These are phyloP conservation scores for Ephemerocybe angulata DNA, from an alignment of 768 basidiomycete genomes.

Conservation along the genomic window DNA sequence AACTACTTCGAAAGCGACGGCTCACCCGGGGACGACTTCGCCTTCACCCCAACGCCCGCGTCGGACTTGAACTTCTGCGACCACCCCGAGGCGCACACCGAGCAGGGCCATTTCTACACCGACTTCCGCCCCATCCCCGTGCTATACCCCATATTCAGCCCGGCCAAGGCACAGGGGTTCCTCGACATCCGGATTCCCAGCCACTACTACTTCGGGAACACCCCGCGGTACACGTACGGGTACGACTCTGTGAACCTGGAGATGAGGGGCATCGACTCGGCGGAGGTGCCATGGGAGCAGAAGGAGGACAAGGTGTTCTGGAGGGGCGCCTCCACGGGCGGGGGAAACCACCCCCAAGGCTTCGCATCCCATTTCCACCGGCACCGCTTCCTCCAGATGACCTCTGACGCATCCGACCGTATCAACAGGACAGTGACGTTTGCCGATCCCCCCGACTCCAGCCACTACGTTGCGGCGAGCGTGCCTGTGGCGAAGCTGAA, in stretches of 20 bases:
- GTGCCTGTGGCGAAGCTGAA: slow-evolving; percentile 45
- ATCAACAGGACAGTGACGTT: slow-evolving; percentile 27
- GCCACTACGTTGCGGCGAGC: slow-evolving; percentile 4
- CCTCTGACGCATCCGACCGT: slow-evolving; percentile 46
- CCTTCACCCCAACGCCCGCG: slow-evolving; percentile 53
- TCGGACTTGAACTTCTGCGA: slow-evolving; percentile 64
- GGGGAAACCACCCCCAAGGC: slow-evolving; percentile 74
- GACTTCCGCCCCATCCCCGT: slow-evolving; percentile 82
- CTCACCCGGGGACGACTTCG: slow-evolving; percentile 47
- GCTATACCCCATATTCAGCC: slow-evolving; percentile 83
- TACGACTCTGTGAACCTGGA: slow-evolving; percentile 71
- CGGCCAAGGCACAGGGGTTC: slow-evolving; percentile 75
- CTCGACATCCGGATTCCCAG: slow-evolving; percentile 84
- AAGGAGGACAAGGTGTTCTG: slow-evolving; percentile 80
- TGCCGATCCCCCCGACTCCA: slow-evolving; percentile 11
- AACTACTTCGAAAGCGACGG: slow-evolving; percentile 18
- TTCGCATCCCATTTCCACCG: slow-evolving; percentile 74
- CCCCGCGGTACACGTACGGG: slow-evolving; percentile 72
- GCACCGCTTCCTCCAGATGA: slow-evolving; percentile 76
- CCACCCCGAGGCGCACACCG: slow-evolving; percentile 70
- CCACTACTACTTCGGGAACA: slow-evolving; percentile 83
- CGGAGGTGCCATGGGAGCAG: slow-evolving; percentile 78
- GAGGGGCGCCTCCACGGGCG: slow-evolving; percentile 88
- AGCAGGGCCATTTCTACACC: slow-evolving; percentile 88
- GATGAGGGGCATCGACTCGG: slow-evolving; percentile 66